These are phyloP conservation scores for Corylus avellana DNA, from an alignment of 306 rosid species.

Conservation along the genomic window DNA sequence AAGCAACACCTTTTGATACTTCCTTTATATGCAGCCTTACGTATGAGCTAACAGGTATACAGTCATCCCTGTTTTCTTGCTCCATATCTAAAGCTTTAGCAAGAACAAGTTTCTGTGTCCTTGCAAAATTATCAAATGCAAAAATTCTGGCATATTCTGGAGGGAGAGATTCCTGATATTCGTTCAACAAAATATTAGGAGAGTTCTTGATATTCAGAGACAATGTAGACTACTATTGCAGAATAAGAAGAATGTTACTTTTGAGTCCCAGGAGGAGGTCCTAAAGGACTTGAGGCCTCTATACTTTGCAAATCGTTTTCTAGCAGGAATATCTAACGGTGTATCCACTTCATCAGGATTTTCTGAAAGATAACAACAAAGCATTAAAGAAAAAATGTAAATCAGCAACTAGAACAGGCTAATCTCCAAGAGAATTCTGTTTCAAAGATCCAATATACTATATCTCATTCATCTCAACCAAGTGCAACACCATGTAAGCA, in stretches of 20 bases:
- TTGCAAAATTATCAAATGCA: slow-evolving; percentile 69
- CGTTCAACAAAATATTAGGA: slow-evolving; percentile 22
- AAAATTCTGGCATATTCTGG: slow-evolving; percentile 79
- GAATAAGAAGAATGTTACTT: slow-evolving; percentile 44
- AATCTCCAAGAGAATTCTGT: neutral
- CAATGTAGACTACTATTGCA: slow-evolving; percentile 2
- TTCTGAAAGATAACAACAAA: slow-evolving; percentile 50
- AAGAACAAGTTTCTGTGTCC: slow-evolving; percentile 77
- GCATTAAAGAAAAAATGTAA: slow-evolving; percentile 6
- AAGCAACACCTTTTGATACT: slow-evolving; percentile 64
- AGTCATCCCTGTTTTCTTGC: slow-evolving; percentile 58
- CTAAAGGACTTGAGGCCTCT: slow-evolving; percentile 97
- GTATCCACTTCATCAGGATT: slow-evolving; percentile 98
- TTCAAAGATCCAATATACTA: slow-evolving; percentile 5
- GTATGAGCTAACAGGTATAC: slow-evolving; percentile 59
- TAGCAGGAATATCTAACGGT: slow-evolving; percentile 80
- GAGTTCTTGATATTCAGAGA: slow-evolving; percentile 11
- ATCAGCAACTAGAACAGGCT: slow-evolving; percentile 17
- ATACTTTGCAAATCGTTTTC: slow-evolving; percentile 84
- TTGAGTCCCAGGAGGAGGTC: slow-evolving; percentile 97
- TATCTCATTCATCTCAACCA: neutral
- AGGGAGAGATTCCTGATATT: slow-evolving; percentile 86
- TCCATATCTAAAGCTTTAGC: slow-evolving; percentile 73
- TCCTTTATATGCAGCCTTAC: slow-evolving; percentile 73
- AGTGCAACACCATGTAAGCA: neutral